Conservation (phyloP, 148 eudicot genomes). For the Cornus controversa region DNA sequence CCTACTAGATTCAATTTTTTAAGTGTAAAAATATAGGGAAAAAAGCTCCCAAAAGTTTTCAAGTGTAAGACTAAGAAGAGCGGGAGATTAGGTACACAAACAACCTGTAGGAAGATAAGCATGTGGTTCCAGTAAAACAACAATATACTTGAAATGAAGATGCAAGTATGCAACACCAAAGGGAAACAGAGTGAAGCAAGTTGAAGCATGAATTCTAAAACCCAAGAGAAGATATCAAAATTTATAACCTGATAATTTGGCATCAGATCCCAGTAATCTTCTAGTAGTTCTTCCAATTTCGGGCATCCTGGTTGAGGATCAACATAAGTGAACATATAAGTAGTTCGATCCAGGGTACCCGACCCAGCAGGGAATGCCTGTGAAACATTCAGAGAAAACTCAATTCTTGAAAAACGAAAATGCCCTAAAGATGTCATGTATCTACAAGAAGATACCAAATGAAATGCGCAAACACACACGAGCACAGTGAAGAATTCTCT, state of each 20-base stretch:
- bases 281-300: conserved; percentile 79
- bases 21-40: neutral
- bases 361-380: conserved; percentile 99
- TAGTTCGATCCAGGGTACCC: conserved; percentile 82
- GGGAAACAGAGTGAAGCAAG: neutral
- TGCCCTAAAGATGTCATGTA: neutral
- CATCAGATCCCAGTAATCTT: conserved; percentile 94
- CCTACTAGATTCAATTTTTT: too few relatives aligned
- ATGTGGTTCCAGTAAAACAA: neutral
- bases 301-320: conserved; percentile 88
- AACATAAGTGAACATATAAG: conserved; percentile 94
- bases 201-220: conserved; percentile 9
- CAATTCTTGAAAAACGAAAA: neutral
- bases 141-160: conserved; percentile 2
- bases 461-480: neutral
- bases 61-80: neutral
- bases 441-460: neutral
- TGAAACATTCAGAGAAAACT: conserved; percentile 15
- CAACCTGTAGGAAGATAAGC: neutral
- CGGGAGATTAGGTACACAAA: neutral
- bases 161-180: neutral
- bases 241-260: conserved; percentile 80
- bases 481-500: conserved; percentile 12
- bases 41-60: neutral
- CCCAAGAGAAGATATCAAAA: conserved; percentile 8